These are phyloP conservation scores for Quercus aquifolioides DNA, from an alignment of 306 rosid genomes.

Conservation along the genomic window DNA sequence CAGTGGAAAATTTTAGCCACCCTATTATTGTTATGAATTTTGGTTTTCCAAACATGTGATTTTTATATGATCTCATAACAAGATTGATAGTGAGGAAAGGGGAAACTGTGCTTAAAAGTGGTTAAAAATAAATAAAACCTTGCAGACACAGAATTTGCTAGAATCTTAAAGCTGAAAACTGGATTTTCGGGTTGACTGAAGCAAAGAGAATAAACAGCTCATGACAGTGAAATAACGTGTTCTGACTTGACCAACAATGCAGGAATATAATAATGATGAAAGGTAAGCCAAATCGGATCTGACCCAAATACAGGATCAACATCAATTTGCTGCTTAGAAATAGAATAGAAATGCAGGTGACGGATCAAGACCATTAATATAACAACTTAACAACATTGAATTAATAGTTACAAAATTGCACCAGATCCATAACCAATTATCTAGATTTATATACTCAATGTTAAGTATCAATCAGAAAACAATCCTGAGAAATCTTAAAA, in stretches of 20 bases:
- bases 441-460: constrained; percentile 7
- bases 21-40: too few relatives aligned
- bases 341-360: constrained; percentile 15
- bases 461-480: constrained; percentile 8
- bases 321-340: background rate
- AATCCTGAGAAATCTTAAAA: background rate
- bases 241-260: constrained; percentile 14
- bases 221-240: background rate
- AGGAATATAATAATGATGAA: background rate
- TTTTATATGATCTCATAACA: background rate
- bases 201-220: background rate
- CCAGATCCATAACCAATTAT: constrained; percentile 32
- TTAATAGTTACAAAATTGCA: constrained; percentile 3
- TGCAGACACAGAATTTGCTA: background rate
- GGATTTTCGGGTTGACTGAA: background rate
- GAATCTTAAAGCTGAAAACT: background rate
- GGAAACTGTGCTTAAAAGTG: background rate
- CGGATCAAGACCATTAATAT: constrained; percentile 18
- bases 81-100: background rate
- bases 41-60: too few relatives aligned
- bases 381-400: constrained; percentile 3
- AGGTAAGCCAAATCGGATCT: constrained; percentile 35
- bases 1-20: too few relatives aligned
- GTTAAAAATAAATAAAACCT: background rate
- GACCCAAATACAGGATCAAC: constrained; percentile 12